Conservation (phyloP, 176 grass and related monocot species). For the Oryza brachyantha region DNA sequence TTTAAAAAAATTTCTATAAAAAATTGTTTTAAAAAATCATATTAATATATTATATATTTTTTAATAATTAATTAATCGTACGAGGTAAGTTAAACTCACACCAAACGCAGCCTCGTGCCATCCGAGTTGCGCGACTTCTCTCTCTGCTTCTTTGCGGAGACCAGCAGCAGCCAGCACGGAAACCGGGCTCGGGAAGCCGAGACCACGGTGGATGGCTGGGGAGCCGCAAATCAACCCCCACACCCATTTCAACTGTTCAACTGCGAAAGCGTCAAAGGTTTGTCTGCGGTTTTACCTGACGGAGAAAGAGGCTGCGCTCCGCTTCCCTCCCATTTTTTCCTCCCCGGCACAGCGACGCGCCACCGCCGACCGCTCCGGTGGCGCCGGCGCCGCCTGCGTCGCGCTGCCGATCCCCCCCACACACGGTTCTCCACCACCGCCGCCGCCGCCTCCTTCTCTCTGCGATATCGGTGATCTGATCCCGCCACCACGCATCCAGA, state of each 20-base stretch:
- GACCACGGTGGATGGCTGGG: constrained; percentile 11
- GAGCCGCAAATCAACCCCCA: neutral
- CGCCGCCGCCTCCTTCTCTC: neutral
- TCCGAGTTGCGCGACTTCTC: too few species aligned
- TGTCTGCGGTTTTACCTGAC: constrained; percentile 9
- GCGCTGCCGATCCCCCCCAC: too few species aligned
- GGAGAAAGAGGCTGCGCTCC: neutral
- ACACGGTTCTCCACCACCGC: too few species aligned
- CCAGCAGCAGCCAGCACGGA: neutral
- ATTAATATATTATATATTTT: too few species aligned
- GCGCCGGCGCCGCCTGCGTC: neutral
- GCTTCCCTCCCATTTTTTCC: neutral
- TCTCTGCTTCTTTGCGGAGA: neutral
- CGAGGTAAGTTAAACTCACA: too few species aligned
- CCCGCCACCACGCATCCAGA: constrained; percentile 27
- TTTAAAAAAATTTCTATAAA: too few species aligned
- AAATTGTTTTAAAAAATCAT: too few species aligned
- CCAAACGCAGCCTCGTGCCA: too few species aligned
- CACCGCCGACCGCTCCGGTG: constrained; percentile 4
- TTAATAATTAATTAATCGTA: too few species aligned
- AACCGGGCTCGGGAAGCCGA: neutral
- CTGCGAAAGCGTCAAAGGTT: constrained; percentile 19
- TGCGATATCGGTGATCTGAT: constrained; percentile 38
- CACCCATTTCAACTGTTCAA: too few species aligned
- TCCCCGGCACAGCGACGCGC: neutral